Percentiles rank a stretch among this genome's conserved stretches.
These are phyloP conservation scores for Erysimum cheiri DNA, from an alignment of 441 rosid species.

Conservation along the genomic window DNA sequence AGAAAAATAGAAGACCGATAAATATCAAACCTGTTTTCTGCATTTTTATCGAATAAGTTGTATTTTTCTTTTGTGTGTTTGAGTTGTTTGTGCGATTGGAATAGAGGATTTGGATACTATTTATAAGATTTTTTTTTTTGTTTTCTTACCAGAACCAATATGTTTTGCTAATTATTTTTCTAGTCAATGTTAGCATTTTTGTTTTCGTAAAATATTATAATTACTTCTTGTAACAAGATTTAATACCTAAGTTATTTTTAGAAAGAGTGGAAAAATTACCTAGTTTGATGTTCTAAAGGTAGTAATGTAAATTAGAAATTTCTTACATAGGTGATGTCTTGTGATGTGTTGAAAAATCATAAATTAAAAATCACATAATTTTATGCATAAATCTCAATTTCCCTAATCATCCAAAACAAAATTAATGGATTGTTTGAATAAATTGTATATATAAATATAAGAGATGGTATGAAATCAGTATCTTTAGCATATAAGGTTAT, in stretches of 20 bases:
- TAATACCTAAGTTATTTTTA: neutral
- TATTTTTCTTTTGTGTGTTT: neutral
- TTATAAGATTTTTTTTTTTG: too few species aligned
- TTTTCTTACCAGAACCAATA: neutral
- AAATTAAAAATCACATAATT: neutral
- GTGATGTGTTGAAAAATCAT: too few species aligned
- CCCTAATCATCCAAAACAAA: neutral
- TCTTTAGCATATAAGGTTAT: neutral
- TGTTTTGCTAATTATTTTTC: neutral
- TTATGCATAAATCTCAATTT: neutral
- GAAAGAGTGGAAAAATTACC: neutral
- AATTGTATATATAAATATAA: neutral
- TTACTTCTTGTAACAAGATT: neutral
- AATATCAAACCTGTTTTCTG: conserved; percentile 17
- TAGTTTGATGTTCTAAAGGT: too few species aligned
- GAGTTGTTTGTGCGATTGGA: neutral
- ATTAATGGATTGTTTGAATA: too few species aligned
- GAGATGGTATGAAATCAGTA: neutral
- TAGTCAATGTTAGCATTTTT: neutral
- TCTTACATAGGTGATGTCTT: too few species aligned
- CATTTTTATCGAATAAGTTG: conserved; percentile 19
- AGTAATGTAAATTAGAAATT: too few species aligned
- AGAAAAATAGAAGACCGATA: conserved; percentile 25
- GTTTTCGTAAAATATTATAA: neutral
- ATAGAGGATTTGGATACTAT: neutral